Evolutionary conservation across 2,329 filamentous ascomycete species (phyloP), one percentile per base, ranked within the genome.

Genomic region (Microdochium nivale): DNA sequence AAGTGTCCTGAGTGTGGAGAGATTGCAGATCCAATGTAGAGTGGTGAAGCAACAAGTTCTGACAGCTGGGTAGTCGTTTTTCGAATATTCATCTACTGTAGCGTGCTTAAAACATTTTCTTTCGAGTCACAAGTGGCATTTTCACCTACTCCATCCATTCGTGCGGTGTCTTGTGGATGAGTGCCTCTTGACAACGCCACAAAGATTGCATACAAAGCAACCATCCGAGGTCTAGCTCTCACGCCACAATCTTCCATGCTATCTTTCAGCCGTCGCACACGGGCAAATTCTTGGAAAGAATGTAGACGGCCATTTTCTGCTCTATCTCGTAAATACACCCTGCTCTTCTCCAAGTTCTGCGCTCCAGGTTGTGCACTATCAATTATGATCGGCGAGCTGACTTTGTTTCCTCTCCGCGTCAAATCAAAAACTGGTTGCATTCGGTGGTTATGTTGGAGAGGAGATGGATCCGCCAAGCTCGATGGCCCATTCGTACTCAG

Each of bases 1-100:
- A 90, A 72, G 53, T 99, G 94, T 69, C 75, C 76, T 59, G 78
- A 75, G 27, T 99, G 94, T 69, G 90, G 91, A n/a, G n/a, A n/a
- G n/a, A n/a, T n/a, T n/a, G n/a, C n/a, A n/a, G n/a, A n/a, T n/a
- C n/a, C n/a, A n/a, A n/a, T 33, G 30, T 33, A 8, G 30, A 33
- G 30, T 14, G 30, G 30, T 33, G 30, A 33, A 33, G 30, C 30
- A 33, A 14, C 30, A 33, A 9, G 30, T 33, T 33, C 30, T 33
- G 30, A 33, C 30, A 33, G 30, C 30, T 33, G 30, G 30, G 30
- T 33, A 9, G 30, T 33, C 30, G 30, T 33, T 33, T 33, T 33
- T 33, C 30, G 30, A 33, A 33, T 14, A 33, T 33, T 33, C 14
- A 33, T 33, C 14, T 33, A 33, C 30, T 9, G 30, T 33, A 14